Percentiles rank a stretch among this genome's conserved stretches.
Evolutionary conservation across 495 filamentous ascomycete genomes (phyloP).

Genomic region (Xeromyces bisporus): DNA sequence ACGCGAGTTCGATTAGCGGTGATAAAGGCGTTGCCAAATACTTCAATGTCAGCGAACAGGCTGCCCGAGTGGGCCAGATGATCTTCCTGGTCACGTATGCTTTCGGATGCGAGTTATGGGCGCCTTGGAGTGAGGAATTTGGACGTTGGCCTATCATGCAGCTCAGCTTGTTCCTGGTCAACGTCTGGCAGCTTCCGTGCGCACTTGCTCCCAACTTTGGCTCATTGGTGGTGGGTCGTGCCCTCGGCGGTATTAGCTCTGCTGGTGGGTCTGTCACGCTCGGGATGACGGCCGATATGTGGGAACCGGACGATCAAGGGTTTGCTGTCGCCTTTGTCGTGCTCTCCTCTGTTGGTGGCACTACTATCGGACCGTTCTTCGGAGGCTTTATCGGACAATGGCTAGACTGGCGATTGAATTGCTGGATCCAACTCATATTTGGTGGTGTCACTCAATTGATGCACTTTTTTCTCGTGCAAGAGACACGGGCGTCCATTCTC

Average conservation of each 20-base stretch:
- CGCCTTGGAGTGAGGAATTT: slow-evolving; percentile 54
- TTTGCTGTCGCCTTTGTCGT: slow-evolving; percentile 46
- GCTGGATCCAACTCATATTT: slow-evolving; percentile 59
- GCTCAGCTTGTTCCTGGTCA: slow-evolving; percentile 42
- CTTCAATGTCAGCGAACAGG: slow-evolving; percentile 40
- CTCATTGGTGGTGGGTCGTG: slow-evolving; percentile 38
- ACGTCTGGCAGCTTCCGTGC: slow-evolving; percentile 48
- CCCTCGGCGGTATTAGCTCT: slow-evolving; percentile 45
- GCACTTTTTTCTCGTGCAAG: slow-evolving; percentile 47
- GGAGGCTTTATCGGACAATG: slow-evolving; percentile 53
- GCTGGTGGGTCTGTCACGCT: slow-evolving; percentile 60
- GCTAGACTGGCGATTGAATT: slow-evolving; percentile 48
- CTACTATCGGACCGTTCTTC: slow-evolving; percentile 51
- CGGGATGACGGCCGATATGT: slow-evolving; percentile 58
- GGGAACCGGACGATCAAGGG: slow-evolving; percentile 40
- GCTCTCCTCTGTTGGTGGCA: slow-evolving; percentile 50
- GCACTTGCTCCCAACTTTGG: slow-evolving; percentile 47
- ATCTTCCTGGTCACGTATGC: slow-evolving; percentile 51
- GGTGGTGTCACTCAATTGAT: slow-evolving; percentile 44
- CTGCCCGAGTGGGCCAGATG: slow-evolving; percentile 41
- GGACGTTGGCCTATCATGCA: slow-evolving; percentile 49
- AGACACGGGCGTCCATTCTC: slow-evolving; percentile 45
- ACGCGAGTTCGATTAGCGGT: slow-evolving; percentile 38
- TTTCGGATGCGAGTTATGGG: slow-evolving; percentile 59
- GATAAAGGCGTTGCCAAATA: slow-evolving; percentile 38